Conservation (phyloP, 225 moss, liverwort and hornwort genomes). For the Anthoceros angustus region DNA sequence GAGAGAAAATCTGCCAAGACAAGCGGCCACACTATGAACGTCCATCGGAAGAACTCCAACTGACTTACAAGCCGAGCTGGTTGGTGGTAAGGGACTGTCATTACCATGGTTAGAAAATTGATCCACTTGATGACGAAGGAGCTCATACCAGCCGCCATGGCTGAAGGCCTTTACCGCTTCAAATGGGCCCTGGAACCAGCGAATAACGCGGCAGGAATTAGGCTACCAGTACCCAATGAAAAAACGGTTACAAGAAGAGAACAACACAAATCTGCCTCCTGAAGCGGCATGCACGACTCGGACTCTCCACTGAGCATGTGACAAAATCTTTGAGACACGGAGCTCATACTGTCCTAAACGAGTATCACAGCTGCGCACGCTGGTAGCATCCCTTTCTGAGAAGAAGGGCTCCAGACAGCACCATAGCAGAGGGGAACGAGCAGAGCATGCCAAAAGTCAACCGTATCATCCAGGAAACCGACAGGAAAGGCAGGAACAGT, state of each 20-base stretch:
- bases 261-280: too few species aligned
- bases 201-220: background rate
- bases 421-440: too few species aligned
- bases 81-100: background rate
- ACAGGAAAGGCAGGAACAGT: too few species aligned
- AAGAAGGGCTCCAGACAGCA: too few species aligned
- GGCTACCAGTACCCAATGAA: background rate
- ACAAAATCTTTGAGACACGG: too few species aligned
- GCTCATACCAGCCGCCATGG: background rate
- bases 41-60: background rate
- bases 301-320: too few species aligned
- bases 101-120: background rate
- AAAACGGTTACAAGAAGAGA: background rate
- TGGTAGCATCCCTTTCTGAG: too few species aligned
- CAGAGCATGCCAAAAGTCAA: too few species aligned
- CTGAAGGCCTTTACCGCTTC: background rate
- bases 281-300: too few species aligned
- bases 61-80: background rate
- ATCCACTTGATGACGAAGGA: conserved; percentile 4
- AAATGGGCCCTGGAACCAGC: background rate
- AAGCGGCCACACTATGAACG: background rate
- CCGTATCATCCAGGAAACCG: too few species aligned
- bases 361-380: too few species aligned
- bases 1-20: background rate
- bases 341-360: too few species aligned